Evolutionary conservation across 2,329 filamentous ascomycete genomes (phyloP).

Genomic region (Calonectria multiphialidica): DNA sequence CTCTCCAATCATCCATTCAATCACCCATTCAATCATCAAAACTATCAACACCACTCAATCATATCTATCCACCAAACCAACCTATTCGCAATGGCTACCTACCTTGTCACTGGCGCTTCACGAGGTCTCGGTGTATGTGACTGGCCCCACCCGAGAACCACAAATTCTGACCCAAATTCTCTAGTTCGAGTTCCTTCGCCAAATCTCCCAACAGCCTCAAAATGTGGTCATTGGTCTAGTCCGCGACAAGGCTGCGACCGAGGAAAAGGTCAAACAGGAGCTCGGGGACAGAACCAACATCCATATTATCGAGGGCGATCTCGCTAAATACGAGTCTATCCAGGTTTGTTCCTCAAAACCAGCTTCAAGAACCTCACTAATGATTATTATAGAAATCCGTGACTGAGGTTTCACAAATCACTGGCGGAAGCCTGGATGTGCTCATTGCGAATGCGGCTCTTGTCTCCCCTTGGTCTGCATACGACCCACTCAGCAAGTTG

Average conservation of each 20-base stretch:
- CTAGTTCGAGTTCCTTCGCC: constrained; percentile 51
- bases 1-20: too few relatives aligned
- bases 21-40: not conserved
- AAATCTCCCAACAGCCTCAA: constrained; percentile 55
- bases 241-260: constrained; percentile 55
- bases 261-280: constrained; percentile 49
- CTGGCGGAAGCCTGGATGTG: constrained; percentile 59
- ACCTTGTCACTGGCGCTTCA: constrained; percentile 34
- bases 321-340: constrained; percentile 8
- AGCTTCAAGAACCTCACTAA: fast-evolving
- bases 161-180: not conserved
- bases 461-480: constrained; percentile 44
- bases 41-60: not conserved
- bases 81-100: constrained; percentile 23
- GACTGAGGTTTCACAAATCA: constrained; percentile 47
- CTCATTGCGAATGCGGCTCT: constrained; percentile 64
- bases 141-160: not conserved
- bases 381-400: constrained; percentile 24
- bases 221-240: constrained; percentile 59
- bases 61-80: not conserved
- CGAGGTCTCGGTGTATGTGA: constrained; percentile 34
- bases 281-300: constrained; percentile 43
- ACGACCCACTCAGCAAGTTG: constrained; percentile 27
- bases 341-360: constrained; percentile 7
- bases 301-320: constrained; percentile 30